phyloP scores from a whole-genome alignment of 2,329 filamentous ascomycete genomes.

The Claviceps digitariae region DNA sequence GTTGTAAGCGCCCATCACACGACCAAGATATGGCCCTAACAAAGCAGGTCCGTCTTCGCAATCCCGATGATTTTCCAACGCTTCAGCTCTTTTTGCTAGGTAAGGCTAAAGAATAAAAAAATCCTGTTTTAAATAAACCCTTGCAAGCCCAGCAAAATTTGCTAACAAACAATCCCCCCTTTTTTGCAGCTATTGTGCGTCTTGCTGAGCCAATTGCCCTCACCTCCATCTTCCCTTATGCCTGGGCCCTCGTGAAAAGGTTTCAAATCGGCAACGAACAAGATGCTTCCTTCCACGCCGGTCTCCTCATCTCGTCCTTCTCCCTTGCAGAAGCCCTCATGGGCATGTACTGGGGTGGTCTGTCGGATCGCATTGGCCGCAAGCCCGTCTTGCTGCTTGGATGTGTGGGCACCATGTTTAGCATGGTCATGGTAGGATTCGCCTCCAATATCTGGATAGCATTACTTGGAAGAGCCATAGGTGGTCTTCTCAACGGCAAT shows the following conservation, averaged over 20 bases:
- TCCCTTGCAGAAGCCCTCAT: conserved; percentile 70
- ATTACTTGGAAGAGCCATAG: conserved; percentile 59
- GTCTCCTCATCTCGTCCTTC: conserved; percentile 76
- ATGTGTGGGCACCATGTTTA: conserved; percentile 69
- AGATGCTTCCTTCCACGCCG: conserved; percentile 79
- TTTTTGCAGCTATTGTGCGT: conserved; percentile 66
- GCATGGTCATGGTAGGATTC: conserved; percentile 71
- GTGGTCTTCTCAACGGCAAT: conserved; percentile 79
- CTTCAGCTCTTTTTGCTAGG: conserved; percentile 74
- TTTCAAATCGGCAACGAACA: conserved; percentile 57
- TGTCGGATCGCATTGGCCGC: conserved; percentile 70
- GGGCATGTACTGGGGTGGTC: conserved; percentile 75
- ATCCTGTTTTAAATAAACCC: not conserved
- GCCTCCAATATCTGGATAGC: conserved; percentile 76
- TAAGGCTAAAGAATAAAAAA: too few species aligned
- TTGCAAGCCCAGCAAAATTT: not conserved
- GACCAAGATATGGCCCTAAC: conserved; percentile 37
- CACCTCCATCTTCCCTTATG: conserved; percentile 87
- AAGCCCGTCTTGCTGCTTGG: conserved; percentile 77
- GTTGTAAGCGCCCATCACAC: conserved; percentile 31
- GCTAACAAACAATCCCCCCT: conserved; percentile 12
- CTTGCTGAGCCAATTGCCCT: conserved; percentile 86
- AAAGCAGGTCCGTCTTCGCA: conserved; percentile 36
- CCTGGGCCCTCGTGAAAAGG: conserved; percentile 68
- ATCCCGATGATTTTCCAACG: conserved; percentile 65